phyloP scores from a whole-genome alignment of 2,329 filamentous ascomycete species.

The Apiospora kogelbergensis region DNA sequence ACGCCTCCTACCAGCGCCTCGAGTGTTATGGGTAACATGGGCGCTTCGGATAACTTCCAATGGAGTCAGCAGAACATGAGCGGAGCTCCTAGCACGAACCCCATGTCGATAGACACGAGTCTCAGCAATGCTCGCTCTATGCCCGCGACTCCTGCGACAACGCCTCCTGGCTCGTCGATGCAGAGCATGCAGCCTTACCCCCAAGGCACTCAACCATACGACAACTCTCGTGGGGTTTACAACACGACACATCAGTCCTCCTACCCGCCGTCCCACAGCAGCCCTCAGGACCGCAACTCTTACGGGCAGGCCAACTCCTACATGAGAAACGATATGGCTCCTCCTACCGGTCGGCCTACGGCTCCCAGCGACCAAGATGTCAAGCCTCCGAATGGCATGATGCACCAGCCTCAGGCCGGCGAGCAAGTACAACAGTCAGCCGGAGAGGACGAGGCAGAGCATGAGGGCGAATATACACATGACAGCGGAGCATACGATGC shows the following conservation, averaged over 20 bases:
- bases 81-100: constrained; percentile 62
- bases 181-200: constrained; percentile 81
- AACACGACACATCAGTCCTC: constrained; percentile 68
- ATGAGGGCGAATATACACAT: constrained; percentile 84
- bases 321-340: constrained; percentile 86
- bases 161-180: constrained; percentile 75
- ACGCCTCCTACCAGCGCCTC: constrained; percentile 93
- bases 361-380: constrained; percentile 65
- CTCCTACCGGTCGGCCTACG: constrained; percentile 64
- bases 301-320: constrained; percentile 69
- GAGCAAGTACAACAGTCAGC: constrained; percentile 53
- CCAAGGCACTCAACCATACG: constrained; percentile 67
- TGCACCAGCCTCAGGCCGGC: constrained; percentile 56
- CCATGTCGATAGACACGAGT: constrained; percentile 78
- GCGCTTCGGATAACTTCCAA: constrained; percentile 74
- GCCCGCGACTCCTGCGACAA: constrained; percentile 87
- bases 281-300: constrained; percentile 61
- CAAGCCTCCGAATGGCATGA: constrained; percentile 65
- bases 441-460: constrained; percentile 68
- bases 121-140: constrained; percentile 80
- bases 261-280: constrained; percentile 64
- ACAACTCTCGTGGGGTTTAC: constrained; percentile 77
- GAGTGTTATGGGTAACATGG: constrained; percentile 74
- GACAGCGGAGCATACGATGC: constrained; percentile 73
- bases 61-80: constrained; percentile 69